phyloP scores from a whole-genome alignment of 1,139 yeast genomes.

The Yamadazyma pseudoaaseri region DNA sequence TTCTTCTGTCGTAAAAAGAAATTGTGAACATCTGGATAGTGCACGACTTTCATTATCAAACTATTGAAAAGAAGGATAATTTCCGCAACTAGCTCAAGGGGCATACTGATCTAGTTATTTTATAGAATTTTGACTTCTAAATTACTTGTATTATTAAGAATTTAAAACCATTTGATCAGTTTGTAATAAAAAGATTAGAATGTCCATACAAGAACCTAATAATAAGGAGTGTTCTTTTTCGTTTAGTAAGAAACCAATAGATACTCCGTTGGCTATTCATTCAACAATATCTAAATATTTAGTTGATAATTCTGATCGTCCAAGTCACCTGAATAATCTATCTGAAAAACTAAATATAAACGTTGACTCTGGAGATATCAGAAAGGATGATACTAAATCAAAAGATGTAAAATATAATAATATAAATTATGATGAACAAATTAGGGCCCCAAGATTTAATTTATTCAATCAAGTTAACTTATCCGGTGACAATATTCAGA shows the following conservation, averaged over 20 bases:
- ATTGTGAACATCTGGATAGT: not conserved
- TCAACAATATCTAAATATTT: slow-evolving; percentile 34
- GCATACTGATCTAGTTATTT: not conserved
- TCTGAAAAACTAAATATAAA: slow-evolving; percentile 3
- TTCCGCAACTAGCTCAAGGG: not conserved
- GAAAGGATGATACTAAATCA: slow-evolving; percentile 6
- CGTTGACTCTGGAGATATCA: slow-evolving; percentile 8
- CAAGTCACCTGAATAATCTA: not conserved
- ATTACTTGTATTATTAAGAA: too few species aligned
- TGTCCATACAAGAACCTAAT: slow-evolving; percentile 2
- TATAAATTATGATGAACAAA: slow-evolving; percentile 43
- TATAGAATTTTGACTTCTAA: not conserved
- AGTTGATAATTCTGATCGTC: slow-evolving; percentile 1
- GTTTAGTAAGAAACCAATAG: slow-evolving; percentile 39
- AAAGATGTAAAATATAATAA: slow-evolving; percentile 17
- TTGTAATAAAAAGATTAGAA: too few species aligned
- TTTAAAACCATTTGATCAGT: too few species aligned
- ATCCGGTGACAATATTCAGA: slow-evolving; percentile 4
- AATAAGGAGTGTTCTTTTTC: slow-evolving; percentile 25
- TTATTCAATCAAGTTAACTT: slow-evolving; percentile 8
- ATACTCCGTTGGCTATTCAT: slow-evolving; percentile 19
- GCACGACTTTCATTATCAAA: slow-evolving; percentile 1
- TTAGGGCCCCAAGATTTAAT: slow-evolving; percentile 43
- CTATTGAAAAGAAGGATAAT: not conserved
- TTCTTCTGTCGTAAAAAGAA: too few species aligned